A percentile compares a stretch with the other conserved stretches of the same genome.
Evolutionary conservation across 805 yeast species (phyloP).

Genomic region (Torulaspora delbrueckii): DNA sequence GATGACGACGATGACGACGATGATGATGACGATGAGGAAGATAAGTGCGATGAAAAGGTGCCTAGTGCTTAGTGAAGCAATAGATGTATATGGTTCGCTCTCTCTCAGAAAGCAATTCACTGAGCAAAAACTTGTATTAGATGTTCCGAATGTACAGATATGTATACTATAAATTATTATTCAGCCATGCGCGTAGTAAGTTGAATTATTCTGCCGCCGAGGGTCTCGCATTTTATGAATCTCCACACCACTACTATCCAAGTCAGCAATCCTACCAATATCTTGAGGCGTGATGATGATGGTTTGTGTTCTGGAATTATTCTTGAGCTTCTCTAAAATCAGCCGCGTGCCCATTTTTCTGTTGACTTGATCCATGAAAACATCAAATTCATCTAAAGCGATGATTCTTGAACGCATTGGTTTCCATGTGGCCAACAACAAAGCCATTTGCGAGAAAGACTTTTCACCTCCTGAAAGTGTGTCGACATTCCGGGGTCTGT

Average conservation of each 20-base stretch:
- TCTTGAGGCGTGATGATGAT: slow-evolving; percentile 94
- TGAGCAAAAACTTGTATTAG: too few species aligned
- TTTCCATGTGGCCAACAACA: slow-evolving; percentile 85
- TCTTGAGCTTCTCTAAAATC: slow-evolving; percentile 62
- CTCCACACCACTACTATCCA: slow-evolving; percentile 55
- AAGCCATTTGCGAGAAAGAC: slow-evolving; percentile 86
- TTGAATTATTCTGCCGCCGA: slow-evolving; percentile 31
- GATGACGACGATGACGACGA: background rate
- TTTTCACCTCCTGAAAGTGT: slow-evolving; percentile 96
- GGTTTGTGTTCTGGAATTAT: slow-evolving; percentile 65
- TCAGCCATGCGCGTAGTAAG: slow-evolving; percentile 8
- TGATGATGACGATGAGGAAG: background rate
- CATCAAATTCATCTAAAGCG: slow-evolving; percentile 95
- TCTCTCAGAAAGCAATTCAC: too few species aligned
- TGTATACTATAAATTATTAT: background rate
- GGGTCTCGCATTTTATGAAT: slow-evolving; percentile 58
- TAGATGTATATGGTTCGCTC: too few species aligned
- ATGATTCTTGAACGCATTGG: slow-evolving; percentile 83
- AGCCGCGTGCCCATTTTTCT: slow-evolving; percentile 72
- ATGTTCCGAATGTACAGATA: background rate
- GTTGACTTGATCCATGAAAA: slow-evolving; percentile 92
- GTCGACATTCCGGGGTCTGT: slow-evolving; percentile 61
- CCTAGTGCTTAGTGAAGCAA: too few species aligned
- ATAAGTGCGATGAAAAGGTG: background rate
- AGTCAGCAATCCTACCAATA: slow-evolving; percentile 56